Conservation (phyloP, 441 rosid genomes). For the Viola pubescens region DNA sequence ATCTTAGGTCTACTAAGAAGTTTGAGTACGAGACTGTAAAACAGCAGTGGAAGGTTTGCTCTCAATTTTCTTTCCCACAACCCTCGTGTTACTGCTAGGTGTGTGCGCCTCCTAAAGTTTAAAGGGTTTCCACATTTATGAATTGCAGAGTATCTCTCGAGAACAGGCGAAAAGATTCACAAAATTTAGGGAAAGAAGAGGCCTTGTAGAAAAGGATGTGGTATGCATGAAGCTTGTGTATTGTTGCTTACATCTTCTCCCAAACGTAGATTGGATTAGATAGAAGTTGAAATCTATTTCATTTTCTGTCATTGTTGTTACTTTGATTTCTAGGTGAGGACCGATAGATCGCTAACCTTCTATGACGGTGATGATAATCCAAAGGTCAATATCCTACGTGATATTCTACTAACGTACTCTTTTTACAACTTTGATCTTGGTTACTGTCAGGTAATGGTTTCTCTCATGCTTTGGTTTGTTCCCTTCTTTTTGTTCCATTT, state of each 20-base stretch:
- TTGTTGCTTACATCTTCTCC: background rate
- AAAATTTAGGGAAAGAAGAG: slow-evolving; percentile 91
- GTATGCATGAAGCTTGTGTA: slow-evolving; percentile 36
- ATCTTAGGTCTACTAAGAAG: slow-evolving; percentile 46
- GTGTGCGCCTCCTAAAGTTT: background rate
- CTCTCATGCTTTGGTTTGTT: background rate
- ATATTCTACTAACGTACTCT: slow-evolving; percentile 84
- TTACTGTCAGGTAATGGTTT: slow-evolving; percentile 80
- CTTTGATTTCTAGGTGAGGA: slow-evolving; percentile 64
- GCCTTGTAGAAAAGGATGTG: slow-evolving; percentile 93
- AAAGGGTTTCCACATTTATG: background rate
- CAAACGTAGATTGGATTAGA: slow-evolving; percentile 13
- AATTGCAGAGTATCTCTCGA: slow-evolving; percentile 67
- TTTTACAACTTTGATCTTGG: slow-evolving; percentile 98
- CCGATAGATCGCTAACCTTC: slow-evolving; percentile 74
- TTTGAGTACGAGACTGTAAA: slow-evolving; percentile 69
- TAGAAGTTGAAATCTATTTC: background rate
- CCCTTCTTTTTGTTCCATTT: background rate
- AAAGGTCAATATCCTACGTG: slow-evolving; percentile 65
- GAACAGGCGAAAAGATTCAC: slow-evolving; percentile 91
- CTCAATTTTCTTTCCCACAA: slow-evolving; percentile 7
- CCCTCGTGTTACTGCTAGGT: background rate
- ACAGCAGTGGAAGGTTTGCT: slow-evolving; percentile 85
- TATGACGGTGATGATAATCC: slow-evolving; percentile 93
- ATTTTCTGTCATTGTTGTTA: slow-evolving; percentile 8